These are phyloP conservation scores for Chlorella sorokiniana DNA, from an alignment of 139 green algal genomes.

Conservation along the genomic window DNA sequence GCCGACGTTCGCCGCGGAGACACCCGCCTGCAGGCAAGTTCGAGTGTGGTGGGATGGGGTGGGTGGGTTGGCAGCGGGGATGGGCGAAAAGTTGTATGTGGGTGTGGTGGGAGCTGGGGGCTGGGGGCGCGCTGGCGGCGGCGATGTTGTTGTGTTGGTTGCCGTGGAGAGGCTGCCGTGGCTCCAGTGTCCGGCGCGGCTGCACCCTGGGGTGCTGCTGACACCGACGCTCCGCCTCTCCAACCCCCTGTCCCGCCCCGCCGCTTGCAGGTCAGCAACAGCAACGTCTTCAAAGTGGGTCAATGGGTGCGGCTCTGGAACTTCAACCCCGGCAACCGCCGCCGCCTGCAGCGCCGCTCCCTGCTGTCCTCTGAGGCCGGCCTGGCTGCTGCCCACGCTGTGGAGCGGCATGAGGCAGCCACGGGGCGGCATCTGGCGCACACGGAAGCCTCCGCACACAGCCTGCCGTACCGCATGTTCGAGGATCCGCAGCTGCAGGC, in stretches of 20 bases:
- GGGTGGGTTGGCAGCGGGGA: too few relatives aligned
- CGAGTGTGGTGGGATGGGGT: not conserved
- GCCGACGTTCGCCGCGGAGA: not conserved
- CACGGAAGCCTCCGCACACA: not conserved
- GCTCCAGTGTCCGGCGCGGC: too few relatives aligned
- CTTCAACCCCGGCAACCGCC: constrained; percentile 25
- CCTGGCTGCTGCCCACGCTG: not conserved
- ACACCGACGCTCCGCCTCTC: not conserved
- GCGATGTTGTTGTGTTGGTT: too few relatives aligned
- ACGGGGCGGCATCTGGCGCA: not conserved
- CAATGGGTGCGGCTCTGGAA: constrained; percentile 24
- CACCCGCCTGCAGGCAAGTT: not conserved
- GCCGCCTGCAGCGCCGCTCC: constrained; percentile 6
- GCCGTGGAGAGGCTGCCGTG: too few relatives aligned
- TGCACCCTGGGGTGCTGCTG: not conserved
- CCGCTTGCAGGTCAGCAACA: constrained; percentile 14
- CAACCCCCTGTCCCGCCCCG: not conserved
- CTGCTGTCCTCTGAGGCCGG: not conserved
- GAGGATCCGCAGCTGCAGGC: constrained; percentile 8
- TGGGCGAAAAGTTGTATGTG: too few relatives aligned
- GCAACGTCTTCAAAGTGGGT: constrained; percentile 4
- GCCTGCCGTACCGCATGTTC: not conserved
- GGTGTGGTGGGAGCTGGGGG: too few relatives aligned
- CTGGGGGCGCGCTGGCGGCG: too few relatives aligned
- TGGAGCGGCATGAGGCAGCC: not conserved